Percentiles rank a stretch among this genome's conserved stretches.
phyloP scores from a whole-genome alignment of 2,329 filamentous ascomycete species.

The Graphilbum sp. region DNA sequence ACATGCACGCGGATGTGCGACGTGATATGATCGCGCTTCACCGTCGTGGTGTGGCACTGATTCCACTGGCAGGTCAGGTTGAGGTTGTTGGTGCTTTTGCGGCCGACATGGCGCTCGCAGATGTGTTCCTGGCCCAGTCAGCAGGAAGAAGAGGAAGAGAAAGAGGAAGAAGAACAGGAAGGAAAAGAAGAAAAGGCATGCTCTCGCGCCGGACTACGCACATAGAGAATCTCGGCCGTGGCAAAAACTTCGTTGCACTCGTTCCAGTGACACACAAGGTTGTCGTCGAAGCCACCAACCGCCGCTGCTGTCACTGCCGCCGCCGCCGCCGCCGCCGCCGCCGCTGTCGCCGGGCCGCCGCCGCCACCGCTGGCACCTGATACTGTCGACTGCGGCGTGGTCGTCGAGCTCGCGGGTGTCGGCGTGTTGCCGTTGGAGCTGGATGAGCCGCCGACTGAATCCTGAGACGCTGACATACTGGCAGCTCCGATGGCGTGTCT shows the following conservation, averaged over 20 bases:
- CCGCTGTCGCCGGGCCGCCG: not conserved
- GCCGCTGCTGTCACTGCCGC: too few species aligned
- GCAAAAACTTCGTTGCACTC: conserved; percentile 41
- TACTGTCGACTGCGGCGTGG: conserved; percentile 16
- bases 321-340: conserved; percentile 3
- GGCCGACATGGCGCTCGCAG: conserved; percentile 93
- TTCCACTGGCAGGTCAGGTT: conserved; percentile 97
- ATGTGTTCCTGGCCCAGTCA: conserved; percentile 68
- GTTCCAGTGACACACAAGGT: conserved; percentile 44
- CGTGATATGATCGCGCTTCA: conserved; percentile 98
- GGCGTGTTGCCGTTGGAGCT: conserved; percentile 36
- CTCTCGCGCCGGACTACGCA: too few species aligned
- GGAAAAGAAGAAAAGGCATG: not conserved
- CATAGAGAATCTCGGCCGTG: conserved; percentile 42
- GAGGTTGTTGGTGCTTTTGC: conserved; percentile 98
- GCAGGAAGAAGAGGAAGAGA: not conserved
- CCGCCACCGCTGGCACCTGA: not conserved
- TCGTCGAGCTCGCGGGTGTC: conserved; percentile 24
- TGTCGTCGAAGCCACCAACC: too few species aligned
- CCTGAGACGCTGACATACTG: conserved; percentile 6
- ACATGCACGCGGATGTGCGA: conserved; percentile 98
- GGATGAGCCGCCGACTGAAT: conserved; percentile 14
- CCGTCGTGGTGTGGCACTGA: conserved; percentile 85
- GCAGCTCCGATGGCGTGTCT: too few species aligned
- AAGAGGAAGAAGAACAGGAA: not conserved